Conservation (phyloP, 768 basidiomycete species). For the Hirschioporus abietinus region DNA sequence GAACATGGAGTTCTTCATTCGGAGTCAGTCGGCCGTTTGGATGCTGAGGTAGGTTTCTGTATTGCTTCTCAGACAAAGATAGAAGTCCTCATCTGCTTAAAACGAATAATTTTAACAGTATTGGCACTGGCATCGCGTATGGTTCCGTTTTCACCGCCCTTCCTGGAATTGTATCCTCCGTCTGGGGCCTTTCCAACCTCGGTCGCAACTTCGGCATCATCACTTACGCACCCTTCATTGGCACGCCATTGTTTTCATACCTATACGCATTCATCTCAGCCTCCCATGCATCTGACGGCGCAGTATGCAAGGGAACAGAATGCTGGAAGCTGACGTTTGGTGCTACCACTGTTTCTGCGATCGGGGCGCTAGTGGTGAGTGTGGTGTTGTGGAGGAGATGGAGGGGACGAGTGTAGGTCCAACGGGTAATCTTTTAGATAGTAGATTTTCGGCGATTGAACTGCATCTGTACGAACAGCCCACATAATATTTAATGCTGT, state of each 20-base stretch:
- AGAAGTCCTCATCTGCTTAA: neutral
- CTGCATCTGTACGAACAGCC: neutral
- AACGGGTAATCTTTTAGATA: neutral
- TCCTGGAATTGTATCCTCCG: conserved; percentile 62
- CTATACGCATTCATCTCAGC: conserved; percentile 68
- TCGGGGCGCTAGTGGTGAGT: conserved; percentile 39
- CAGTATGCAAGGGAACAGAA: conserved; percentile 47
- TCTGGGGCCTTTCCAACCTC: conserved; percentile 66
- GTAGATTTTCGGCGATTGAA: neutral
- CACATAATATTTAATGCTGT: neutral
- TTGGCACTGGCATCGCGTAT: conserved; percentile 64
- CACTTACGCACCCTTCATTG: conserved; percentile 70
- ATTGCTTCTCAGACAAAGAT: neutral
- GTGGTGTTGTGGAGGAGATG: conserved; percentile 58
- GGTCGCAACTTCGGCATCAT: conserved; percentile 76
- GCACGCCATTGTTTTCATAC: conserved; percentile 74
- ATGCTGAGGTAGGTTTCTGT: conserved; percentile 48
- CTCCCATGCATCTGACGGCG: conserved; percentile 36
- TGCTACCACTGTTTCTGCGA: conserved; percentile 37
- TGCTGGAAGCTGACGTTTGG: conserved; percentile 71
- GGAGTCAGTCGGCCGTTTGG: conserved; percentile 55
- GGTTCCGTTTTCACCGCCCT: conserved; percentile 66
- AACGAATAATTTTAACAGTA: conserved; percentile 28
- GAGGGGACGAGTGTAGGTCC: conserved; percentile 47
- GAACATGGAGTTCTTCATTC: conserved; percentile 49